These are phyloP conservation scores for Chrysosporium queenslandicum DNA, from an alignment of 2,329 filamentous ascomycete genomes.

Conservation along the genomic window DNA sequence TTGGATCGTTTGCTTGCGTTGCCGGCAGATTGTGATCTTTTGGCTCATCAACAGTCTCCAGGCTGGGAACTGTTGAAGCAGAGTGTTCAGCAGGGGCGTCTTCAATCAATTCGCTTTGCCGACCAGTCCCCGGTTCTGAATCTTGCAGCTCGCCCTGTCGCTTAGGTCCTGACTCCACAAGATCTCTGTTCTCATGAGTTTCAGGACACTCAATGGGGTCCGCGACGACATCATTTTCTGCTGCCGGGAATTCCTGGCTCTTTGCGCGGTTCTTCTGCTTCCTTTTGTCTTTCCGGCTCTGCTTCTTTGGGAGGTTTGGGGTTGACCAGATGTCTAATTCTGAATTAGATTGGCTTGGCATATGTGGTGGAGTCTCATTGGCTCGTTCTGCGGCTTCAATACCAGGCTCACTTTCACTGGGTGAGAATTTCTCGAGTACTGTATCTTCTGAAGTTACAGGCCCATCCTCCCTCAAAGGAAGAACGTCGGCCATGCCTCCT, in stretches of 20 bases:
- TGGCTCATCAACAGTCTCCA: background rate
- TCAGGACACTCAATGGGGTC: background rate
- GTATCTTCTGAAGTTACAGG: background rate
- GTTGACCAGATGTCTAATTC: constrained; percentile 6
- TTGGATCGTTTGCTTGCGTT: background rate
- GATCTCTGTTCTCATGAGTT: background rate
- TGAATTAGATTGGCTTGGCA: background rate
- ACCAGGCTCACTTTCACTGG: background rate
- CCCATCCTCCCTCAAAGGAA: background rate
- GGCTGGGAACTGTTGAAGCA: background rate
- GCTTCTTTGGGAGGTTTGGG: constrained; percentile 18
- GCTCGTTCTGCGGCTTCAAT: background rate
- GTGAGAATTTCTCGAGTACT: background rate
- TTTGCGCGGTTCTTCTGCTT: constrained; percentile 4
- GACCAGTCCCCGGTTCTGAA: background rate
- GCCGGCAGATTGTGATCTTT: background rate
- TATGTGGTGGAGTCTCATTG: constrained; percentile 12
- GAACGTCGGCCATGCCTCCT: background rate
- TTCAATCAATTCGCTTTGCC: background rate
- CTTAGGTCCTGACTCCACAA: background rate
- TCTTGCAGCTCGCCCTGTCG: background rate
- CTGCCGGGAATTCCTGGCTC: background rate
- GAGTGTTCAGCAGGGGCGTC: background rate
- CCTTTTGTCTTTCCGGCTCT: constrained; percentile 19
- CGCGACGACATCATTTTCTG: background rate